These are phyloP conservation scores for Aspergillus sp. DNA, from an alignment of 2,329 filamentous ascomycete genomes.

Conservation along the genomic window DNA sequence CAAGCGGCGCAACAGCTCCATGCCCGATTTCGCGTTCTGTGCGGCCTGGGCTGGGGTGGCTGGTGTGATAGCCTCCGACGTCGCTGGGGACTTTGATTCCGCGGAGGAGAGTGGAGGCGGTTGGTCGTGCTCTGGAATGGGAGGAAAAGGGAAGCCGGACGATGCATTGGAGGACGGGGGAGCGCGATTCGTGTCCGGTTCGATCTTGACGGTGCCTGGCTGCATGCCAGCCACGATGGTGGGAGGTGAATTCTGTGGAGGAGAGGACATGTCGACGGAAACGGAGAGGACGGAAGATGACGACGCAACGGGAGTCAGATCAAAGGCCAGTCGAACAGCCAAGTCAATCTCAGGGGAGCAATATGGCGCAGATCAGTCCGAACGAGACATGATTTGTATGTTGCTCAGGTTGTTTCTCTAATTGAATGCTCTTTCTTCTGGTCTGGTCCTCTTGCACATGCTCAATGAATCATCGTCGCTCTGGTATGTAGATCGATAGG, in stretches of 20 bases:
- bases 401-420: not conserved
- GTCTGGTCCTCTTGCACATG: not conserved
- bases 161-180: not conserved
- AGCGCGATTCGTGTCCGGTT: conserved; percentile 20
- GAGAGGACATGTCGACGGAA: conserved; percentile 20
- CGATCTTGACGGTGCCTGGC: conserved; percentile 29
- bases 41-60: conserved; percentile 41
- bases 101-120: not conserved
- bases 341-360: not conserved
- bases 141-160: not conserved
- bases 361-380: conserved; percentile 4
- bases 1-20: conserved; percentile 53
- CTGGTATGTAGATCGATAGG: not conserved
- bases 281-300: conserved; percentile 2
- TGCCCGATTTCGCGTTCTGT: conserved; percentile 45
- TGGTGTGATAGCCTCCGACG: conserved; percentile 17
- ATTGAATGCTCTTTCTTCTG: not conserved
- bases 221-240: conserved; percentile 24
- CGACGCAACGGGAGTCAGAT: not conserved
- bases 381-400: conserved; percentile 5
- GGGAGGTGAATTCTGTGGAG: conserved; percentile 21
- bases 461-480: not conserved
- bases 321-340: conserved; percentile 6
- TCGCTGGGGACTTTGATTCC: conserved; percentile 6
- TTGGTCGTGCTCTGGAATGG: not conserved